These are phyloP conservation scores for Pythium aristosporum DNA, from an alignment of 352 stramenopile species.

Conservation along the genomic window DNA sequence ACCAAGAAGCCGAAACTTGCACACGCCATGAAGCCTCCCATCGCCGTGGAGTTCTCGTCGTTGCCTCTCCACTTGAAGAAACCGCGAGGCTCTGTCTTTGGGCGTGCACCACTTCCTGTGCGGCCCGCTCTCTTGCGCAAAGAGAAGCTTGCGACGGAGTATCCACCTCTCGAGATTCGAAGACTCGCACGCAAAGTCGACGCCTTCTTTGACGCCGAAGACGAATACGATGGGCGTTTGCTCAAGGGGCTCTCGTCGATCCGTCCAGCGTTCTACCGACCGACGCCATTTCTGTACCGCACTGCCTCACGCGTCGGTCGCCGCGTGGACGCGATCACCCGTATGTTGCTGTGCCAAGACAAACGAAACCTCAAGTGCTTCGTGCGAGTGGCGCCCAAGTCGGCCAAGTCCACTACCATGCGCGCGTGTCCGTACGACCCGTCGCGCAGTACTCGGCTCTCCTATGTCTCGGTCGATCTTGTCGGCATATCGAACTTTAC, in stretches of 20 bases:
- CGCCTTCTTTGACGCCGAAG: slow-evolving; percentile 24
- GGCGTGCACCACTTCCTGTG: slow-evolving; percentile 12
- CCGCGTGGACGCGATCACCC: slow-evolving; percentile 42
- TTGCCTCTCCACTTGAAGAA: slow-evolving; percentile 20
- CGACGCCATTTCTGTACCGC: slow-evolving; percentile 48
- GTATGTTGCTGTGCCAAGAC: slow-evolving; percentile 55
- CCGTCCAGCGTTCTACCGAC: slow-evolving; percentile 48
- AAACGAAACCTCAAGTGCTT: slow-evolving; percentile 70
- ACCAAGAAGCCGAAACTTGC: slow-evolving; percentile 20
- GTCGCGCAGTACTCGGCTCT: neutral
- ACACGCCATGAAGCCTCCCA: neutral
- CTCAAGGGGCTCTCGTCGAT: slow-evolving; percentile 3
- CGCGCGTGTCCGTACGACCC: slow-evolving; percentile 7
- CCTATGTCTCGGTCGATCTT: slow-evolving; percentile 48
- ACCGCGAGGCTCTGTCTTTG: slow-evolving; percentile 14
- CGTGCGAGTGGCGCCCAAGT: slow-evolving; percentile 19
- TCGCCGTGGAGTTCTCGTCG: slow-evolving; percentile 12
- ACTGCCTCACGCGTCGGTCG: slow-evolving; percentile 30
- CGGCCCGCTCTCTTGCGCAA: slow-evolving; percentile 35
- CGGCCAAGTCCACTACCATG: neutral
- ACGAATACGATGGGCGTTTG: neutral
- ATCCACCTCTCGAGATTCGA: slow-evolving; percentile 33
- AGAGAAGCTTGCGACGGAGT: slow-evolving; percentile 37
- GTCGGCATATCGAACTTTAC: slow-evolving; percentile 41
- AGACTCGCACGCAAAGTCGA: slow-evolving; percentile 36